Evolutionary conservation across 148 eudicot genomes (phyloP).

Genomic region (Linanthus parryae): DNA sequence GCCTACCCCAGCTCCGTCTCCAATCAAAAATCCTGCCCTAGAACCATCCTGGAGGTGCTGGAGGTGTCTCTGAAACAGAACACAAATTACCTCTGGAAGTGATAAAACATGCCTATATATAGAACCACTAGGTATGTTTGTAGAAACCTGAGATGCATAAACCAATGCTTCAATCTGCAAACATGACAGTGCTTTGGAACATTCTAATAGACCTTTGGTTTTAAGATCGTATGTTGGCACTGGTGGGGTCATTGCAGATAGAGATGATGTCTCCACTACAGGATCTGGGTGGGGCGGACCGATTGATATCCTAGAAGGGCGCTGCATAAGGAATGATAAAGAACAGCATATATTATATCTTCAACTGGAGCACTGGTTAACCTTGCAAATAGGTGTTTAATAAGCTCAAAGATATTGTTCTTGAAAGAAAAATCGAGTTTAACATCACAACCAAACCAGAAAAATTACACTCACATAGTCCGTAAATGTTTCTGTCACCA

Average conservation of each 20-base stretch:
- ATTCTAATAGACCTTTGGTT: conserved; percentile 59
- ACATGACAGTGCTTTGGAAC: conserved; percentile 63
- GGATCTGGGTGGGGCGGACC: conserved; percentile 97
- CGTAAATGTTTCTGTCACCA: conserved; percentile 72
- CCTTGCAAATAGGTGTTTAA: no score
- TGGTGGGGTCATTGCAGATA: conserved; percentile 94
- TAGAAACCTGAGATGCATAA: conserved; percentile 83
- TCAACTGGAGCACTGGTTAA: no score
- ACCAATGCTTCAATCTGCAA: conserved; percentile 89
- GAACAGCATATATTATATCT: no score
- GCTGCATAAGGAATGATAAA: conserved; percentile 45
- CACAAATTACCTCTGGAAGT: conserved; percentile 14
- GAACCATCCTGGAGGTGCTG: conserved; percentile 74
- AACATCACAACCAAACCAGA: no score
- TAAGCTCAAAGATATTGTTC: no score
- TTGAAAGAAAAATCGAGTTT: no score
- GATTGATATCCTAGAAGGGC: conserved; percentile 76
- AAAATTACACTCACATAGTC: conserved; percentile 65
- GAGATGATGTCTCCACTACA: conserved; percentile 83
- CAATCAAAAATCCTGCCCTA: conserved; percentile 90
- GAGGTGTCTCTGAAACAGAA: conserved; percentile 66
- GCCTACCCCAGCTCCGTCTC: conserved; percentile 98
- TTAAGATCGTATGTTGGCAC: conserved; percentile 83
- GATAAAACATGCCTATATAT: conserved; percentile 7
- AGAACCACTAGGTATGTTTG: conserved; percentile 3